Conservation (phyloP, 768 basidiomycete genomes). For the Multifurca ochricompacta region DNA sequence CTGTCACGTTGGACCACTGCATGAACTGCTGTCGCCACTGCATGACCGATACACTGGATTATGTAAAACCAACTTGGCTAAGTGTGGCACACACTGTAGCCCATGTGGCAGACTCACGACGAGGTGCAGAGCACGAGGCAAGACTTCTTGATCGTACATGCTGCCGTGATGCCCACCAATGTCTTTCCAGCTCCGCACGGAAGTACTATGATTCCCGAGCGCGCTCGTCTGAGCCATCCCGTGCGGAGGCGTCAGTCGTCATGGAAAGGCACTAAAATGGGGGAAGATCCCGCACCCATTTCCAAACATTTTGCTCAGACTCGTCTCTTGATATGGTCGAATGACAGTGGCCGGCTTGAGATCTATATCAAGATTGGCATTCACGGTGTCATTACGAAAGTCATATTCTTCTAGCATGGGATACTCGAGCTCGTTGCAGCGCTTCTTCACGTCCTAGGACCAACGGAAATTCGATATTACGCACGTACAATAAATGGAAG, state of each 20-base stretch:
- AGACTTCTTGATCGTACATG: constrained; percentile 98
- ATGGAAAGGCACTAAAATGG: constrained; percentile 1
- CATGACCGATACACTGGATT: constrained; percentile 78
- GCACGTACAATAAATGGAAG: background rate
- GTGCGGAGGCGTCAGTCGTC: constrained; percentile 13
- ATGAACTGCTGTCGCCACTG: constrained; percentile 99
- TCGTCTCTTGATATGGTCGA: constrained; percentile 97
- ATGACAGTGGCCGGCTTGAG: constrained; percentile 97
- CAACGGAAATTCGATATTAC: background rate
- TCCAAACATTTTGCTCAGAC: constrained; percentile 98
- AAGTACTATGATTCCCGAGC: constrained; percentile 96
- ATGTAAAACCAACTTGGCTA: constrained; percentile 11
- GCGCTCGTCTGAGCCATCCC: constrained; percentile 64
- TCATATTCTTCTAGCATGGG: constrained; percentile 99
- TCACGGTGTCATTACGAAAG: constrained; percentile 93
- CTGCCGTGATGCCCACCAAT: constrained; percentile 97
- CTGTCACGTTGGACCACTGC: constrained; percentile 97
- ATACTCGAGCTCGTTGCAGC: constrained; percentile 94
- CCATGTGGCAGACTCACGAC: constrained; percentile 55
- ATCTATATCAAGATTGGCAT: constrained; percentile 96
- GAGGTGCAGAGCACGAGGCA: constrained; percentile 96
- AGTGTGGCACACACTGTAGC: background rate
- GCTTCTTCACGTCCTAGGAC: constrained; percentile 83
- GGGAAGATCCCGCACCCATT: constrained; percentile 61
- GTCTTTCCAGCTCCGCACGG: constrained; percentile 99